Percentiles rank a stretch among this genome's conserved stretches.
These are phyloP conservation scores for Ustilago cynodontis DNA, from an alignment of 1,284 basidiomycete genomes.

Conservation along the genomic window DNA sequence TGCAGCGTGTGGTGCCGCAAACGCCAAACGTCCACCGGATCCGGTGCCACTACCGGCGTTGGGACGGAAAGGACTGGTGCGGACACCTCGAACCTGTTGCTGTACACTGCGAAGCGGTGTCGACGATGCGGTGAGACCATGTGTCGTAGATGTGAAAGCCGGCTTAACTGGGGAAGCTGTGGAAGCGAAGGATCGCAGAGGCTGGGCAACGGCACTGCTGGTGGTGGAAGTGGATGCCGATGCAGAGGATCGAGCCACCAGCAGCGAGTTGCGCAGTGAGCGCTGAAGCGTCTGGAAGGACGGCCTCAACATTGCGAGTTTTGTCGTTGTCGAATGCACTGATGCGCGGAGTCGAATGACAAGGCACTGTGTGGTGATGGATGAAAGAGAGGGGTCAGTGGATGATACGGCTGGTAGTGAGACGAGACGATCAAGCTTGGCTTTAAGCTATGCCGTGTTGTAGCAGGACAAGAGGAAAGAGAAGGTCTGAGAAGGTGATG, in stretches of 20 bases:
- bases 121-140: slow-evolving; percentile 1
- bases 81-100: slow-evolving; percentile 49
- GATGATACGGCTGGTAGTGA: neutral
- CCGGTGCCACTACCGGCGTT: slow-evolving; percentile 24
- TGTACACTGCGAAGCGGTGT: slow-evolving; percentile 30
- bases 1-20: slow-evolving; percentile 56
- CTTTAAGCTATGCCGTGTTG: slow-evolving; percentile 1
- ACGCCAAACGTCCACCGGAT: slow-evolving; percentile 37
- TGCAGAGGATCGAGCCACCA: slow-evolving; percentile 49
- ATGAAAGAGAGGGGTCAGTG: neutral
- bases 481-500: neutral
- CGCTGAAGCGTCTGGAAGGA: slow-evolving; percentile 48
- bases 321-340: neutral
- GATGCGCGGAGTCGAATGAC: neutral
- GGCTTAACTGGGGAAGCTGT: slow-evolving; percentile 16
- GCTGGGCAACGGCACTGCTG: slow-evolving; percentile 35
- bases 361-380: neutral
- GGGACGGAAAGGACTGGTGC: slow-evolving; percentile 50
- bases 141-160: slow-evolving; percentile 12
- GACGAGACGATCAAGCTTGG: neutral
- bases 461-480: neutral
- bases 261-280: slow-evolving; percentile 46
- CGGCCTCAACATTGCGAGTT: slow-evolving; percentile 41
- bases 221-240: slow-evolving; percentile 15
- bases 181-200: slow-evolving; percentile 28